Evolutionary conservation across 176 grass and related monocot genomes (phyloP), one percentile per base, ranked within the genome.

Genomic region (Paspalum notatum): DNA sequence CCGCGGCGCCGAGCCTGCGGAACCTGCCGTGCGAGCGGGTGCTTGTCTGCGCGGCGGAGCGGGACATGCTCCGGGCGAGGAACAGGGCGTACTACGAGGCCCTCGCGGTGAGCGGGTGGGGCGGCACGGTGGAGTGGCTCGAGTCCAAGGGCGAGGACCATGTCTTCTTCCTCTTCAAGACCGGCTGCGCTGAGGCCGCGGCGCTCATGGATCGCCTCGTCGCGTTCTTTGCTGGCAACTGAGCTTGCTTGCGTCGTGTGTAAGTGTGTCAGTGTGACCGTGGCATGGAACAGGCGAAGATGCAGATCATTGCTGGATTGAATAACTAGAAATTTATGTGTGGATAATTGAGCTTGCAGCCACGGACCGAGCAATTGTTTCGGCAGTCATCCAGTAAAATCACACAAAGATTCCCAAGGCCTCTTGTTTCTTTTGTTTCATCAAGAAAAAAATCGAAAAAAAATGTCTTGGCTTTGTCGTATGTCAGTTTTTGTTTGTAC

Each of bases 71-170:
- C 7, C 56, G 10, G 58, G 27, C 80, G 47, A 40, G 72, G 73
- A 39, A 66, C 41, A 47, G 82, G 20, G 82, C 20, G 21, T 82
- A 88, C 72, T 59, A 54, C 18, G 72, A 88, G 65, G 75, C 63
- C 8, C 15, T 91, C 51, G 55, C 4, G 41, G 67, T 42, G 10
- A 87, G 85, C 40, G 71, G 83, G 47, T 82, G 82, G 77, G 27
- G 18, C 21, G 82, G 82, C 21, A 32, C 22, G 41, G 77, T 16
- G 16, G 85, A 88, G 51, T 77, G 75, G 65, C 45, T 73, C 49
- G 90, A 91, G 82, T 76, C 90, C 6, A 44, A 79, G 59, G 90
- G 72, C 57, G 78, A 85, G 62, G 57, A 45, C 54, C 90, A 91
- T 40, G 73, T 27, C 62, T 91, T 85, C 78, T 76, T 85, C 74